A percentile compares a stretch with the other conserved stretches of the same genome.
phyloP scores from a whole-genome alignment of 805 yeast species.

The Starmera dryadoides region DNA sequence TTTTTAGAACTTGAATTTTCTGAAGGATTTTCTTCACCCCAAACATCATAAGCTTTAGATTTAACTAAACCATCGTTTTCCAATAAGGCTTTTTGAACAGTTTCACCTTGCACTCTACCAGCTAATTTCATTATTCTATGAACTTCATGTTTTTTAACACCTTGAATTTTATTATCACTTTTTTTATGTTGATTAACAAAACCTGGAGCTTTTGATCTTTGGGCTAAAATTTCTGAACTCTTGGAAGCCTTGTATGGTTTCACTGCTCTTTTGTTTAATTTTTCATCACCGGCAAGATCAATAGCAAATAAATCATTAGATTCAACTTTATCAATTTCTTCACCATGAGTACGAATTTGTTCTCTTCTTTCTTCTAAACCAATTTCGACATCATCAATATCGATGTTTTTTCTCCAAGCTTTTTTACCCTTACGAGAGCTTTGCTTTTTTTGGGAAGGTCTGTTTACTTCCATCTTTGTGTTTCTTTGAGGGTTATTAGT shows the following conservation, averaged over 20 bases:
- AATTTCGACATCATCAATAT: slow-evolving; percentile 68
- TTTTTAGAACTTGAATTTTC: slow-evolving; percentile 16
- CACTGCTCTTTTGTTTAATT: slow-evolving; percentile 30
- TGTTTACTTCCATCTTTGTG: slow-evolving; percentile 34
- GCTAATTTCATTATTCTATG: slow-evolving; percentile 65
- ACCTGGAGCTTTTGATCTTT: slow-evolving; percentile 73
- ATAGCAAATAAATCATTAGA: slow-evolving; percentile 49
- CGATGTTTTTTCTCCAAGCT: slow-evolving; percentile 91
- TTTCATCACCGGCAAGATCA: slow-evolving; percentile 60
- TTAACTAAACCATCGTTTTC: slow-evolving; percentile 60
- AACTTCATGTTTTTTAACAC: slow-evolving; percentile 58
- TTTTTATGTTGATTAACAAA: slow-evolving; percentile 34
- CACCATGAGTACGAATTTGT: slow-evolving; percentile 46
- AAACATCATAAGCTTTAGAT: slow-evolving; percentile 53
- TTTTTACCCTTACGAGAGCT: slow-evolving; percentile 87
- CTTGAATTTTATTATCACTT: slow-evolving; percentile 40
- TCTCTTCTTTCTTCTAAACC: slow-evolving; percentile 68
- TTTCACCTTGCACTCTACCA: slow-evolving; percentile 58
- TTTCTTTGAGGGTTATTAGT: too few species aligned
- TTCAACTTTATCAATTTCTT: slow-evolving; percentile 31
- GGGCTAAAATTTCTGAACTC: slow-evolving; percentile 46
- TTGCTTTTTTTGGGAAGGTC: slow-evolving; percentile 60
- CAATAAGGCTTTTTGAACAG: slow-evolving; percentile 41
- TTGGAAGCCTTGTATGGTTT: slow-evolving; percentile 30
- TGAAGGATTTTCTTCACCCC: slow-evolving; percentile 40